Conservation (phyloP, 1,284 basidiomycete species). For the Inonotus obliquus region DNA sequence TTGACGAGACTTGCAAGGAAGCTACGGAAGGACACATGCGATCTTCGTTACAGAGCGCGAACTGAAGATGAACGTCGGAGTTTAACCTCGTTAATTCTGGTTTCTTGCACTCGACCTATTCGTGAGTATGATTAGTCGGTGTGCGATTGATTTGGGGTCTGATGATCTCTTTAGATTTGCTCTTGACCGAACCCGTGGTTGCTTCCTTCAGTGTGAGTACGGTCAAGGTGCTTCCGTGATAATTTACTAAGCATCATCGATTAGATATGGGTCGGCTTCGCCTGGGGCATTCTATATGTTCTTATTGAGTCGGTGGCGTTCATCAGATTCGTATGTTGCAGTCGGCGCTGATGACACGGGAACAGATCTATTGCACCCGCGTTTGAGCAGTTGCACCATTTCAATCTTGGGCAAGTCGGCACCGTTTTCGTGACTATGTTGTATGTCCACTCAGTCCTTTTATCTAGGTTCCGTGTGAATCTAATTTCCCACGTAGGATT, state of each 20-base stretch:
- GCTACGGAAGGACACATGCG: slow-evolving; percentile 57
- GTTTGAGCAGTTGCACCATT: slow-evolving; percentile 59
- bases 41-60: slow-evolving; percentile 53
- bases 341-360: neutral
- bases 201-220: slow-evolving; percentile 60
- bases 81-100: slow-evolving; percentile 52
- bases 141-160: neutral
- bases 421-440: slow-evolving; percentile 53
- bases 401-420: slow-evolving; percentile 61
- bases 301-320: slow-evolving; percentile 48
- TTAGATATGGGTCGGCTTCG: slow-evolving; percentile 71
- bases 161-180: slow-evolving; percentile 40
- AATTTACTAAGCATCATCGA: neutral
- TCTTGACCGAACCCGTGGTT: slow-evolving; percentile 75
- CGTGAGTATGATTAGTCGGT: slow-evolving; percentile 36
- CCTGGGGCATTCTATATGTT: slow-evolving; percentile 75
- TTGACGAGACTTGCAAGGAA: slow-evolving; percentile 55
- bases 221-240: neutral
- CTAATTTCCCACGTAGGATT: slow-evolving; percentile 38
- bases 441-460: slow-evolving; percentile 36
- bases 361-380: slow-evolving; percentile 56
- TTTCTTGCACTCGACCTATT: slow-evolving; percentile 65
- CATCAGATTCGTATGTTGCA: neutral
- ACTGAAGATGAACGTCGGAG: slow-evolving; percentile 59
- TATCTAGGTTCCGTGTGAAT: slow-evolving; percentile 2